phyloP scores from a whole-genome alignment of 495 filamentous ascomycete genomes.

The Penicillium antarcticum region DNA sequence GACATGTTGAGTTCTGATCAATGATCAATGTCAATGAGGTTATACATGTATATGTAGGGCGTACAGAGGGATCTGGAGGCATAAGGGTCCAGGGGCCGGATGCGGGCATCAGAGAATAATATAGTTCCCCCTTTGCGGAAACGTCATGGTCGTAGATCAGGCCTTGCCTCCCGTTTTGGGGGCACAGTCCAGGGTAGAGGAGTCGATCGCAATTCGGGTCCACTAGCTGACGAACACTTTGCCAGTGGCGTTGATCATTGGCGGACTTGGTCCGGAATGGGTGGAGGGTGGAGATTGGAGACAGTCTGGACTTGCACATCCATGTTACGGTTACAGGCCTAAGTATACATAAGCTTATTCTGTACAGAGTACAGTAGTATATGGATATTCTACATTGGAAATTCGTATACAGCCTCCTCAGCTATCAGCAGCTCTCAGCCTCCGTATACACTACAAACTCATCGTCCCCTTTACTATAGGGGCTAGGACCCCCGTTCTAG shows the following conservation, averaged over 20 bases:
- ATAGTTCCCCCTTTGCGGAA: conserved; percentile 18
- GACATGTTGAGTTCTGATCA: conserved; percentile 19
- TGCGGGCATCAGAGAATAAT: conserved; percentile 21
- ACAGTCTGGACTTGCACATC: conserved; percentile 17
- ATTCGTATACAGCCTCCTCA: too few relatives aligned
- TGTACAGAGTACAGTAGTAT: too few relatives aligned
- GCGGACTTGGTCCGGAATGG: conserved; percentile 15
- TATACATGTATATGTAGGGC: neutral
- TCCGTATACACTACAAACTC: neutral
- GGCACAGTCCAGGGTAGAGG: conserved; percentile 12
- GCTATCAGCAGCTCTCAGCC: too few relatives aligned
- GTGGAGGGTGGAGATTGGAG: conserved; percentile 14
- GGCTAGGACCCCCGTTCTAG: conserved; percentile 6
- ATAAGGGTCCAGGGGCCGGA: conserved; percentile 13
- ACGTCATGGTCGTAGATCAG: conserved; percentile 25
- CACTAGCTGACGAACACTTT: conserved; percentile 30
- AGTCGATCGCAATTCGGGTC: conserved; percentile 26
- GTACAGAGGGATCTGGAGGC: neutral
- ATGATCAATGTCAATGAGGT: neutral
- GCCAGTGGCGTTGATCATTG: conserved; percentile 6
- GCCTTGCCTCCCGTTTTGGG: conserved; percentile 7
- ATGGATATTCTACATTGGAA: too few relatives aligned
- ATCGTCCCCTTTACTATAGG: too few relatives aligned
- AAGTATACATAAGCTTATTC: too few relatives aligned
- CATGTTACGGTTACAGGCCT: neutral